A percentile compares a stretch with the other conserved stretches of the same genome.
Conservation (phyloP, 2,329 filamentous ascomycete genomes). For the Fusarium verrucosum region DNA sequence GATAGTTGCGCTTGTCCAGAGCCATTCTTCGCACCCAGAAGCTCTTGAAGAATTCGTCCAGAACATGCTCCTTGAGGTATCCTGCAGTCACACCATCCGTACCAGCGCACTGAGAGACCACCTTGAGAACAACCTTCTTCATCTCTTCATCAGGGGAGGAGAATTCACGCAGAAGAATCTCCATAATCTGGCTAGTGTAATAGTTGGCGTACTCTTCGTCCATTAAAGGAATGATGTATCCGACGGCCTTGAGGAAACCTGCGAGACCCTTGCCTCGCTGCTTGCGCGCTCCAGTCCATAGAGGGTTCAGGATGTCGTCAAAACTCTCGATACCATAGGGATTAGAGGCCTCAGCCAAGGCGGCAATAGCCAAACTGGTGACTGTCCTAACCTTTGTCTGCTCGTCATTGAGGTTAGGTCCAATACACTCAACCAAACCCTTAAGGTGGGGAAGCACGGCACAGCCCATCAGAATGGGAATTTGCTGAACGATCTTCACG, state of each 20-base stretch:
- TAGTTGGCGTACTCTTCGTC: conserved; percentile 99
- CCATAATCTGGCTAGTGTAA: conserved; percentile 98
- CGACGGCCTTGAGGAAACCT: conserved; percentile 95
- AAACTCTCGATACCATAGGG: conserved; percentile 99
- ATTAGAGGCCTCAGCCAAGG: conserved; percentile 93
- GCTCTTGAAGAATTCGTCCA: conserved; percentile 97
- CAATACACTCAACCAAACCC: conserved; percentile 95
- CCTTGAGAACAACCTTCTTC: conserved; percentile 99
- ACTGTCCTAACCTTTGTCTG: conserved; percentile 98
- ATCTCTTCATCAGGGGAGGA: conserved; percentile 98
- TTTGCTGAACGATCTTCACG: conserved; percentile 99
- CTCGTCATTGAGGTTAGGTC: conserved; percentile 94
- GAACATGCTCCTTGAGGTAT: conserved; percentile 93
- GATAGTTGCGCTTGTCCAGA: conserved; percentile 95
- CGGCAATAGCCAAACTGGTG: conserved; percentile 92
- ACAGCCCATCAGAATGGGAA: conserved; percentile 98
- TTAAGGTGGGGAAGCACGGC: conserved; percentile 95
- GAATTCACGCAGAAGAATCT: conserved; percentile 95
- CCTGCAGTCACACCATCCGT: conserved; percentile 94
- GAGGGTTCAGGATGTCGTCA: conserved; percentile 94
- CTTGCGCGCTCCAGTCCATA: conserved; percentile 96
- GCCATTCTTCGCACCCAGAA: conserved; percentile 99
- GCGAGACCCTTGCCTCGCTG: conserved; percentile 96
- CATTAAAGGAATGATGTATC: conserved; percentile 98
- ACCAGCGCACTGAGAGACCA: conserved; percentile 93